phyloP scores from a whole-genome alignment of 495 filamentous ascomycete genomes.

The Xylaria acuta region DNA sequence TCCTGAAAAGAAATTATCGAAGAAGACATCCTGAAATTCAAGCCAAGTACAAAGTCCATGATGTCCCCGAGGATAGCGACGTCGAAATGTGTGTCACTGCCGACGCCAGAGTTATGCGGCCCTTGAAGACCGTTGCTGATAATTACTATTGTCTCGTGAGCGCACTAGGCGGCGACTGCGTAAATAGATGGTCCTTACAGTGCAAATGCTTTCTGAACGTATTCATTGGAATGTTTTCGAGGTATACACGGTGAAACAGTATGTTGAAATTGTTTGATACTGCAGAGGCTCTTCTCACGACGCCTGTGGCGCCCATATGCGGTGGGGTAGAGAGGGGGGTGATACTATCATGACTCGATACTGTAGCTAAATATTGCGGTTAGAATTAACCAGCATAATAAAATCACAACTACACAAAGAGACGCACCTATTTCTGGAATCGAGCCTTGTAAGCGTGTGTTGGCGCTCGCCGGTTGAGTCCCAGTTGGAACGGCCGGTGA shows the following conservation, averaged over 20 bases:
- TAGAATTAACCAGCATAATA: neutral
- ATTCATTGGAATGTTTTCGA: neutral
- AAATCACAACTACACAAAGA: neutral
- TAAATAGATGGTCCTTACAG: neutral
- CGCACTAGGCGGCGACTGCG: neutral
- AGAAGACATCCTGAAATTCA: slow-evolving; percentile 5
- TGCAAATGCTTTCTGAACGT: neutral
- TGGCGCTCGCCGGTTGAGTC: neutral
- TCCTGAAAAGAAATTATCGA: neutral
- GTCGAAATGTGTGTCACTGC: neutral
- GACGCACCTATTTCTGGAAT: neutral
- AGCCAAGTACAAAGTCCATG: neutral
- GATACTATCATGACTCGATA: neutral
- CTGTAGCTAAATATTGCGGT: neutral
- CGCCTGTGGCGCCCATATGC: neutral
- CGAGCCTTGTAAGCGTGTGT: neutral
- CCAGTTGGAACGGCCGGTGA: neutral
- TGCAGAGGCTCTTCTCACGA: neutral
- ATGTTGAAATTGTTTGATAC: neutral
- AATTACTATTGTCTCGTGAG: neutral
- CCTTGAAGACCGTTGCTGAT: neutral
- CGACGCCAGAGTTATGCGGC: neutral
- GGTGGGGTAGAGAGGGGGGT: neutral
- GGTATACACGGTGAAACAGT: neutral
- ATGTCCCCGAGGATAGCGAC: neutral